These are phyloP conservation scores for Bolboschoenoplectus hybrid DNA, from an alignment of 202 grass and related monocot genomes.

Conservation along the genomic window DNA sequence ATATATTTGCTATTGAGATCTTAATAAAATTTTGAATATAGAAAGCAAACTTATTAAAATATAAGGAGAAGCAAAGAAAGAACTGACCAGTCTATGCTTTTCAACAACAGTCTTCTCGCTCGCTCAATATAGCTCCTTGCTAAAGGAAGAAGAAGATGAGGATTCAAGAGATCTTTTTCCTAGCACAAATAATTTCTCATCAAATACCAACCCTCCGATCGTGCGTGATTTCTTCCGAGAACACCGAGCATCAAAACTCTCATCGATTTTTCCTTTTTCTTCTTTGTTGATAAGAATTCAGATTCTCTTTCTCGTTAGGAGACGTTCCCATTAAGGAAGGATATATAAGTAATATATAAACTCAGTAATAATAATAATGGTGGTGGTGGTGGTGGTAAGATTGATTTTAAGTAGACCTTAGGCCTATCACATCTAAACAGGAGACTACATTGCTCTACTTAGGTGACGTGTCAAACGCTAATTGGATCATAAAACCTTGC, in stretches of 20 bases:
- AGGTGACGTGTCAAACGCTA: neutral
- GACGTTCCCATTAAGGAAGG: neutral
- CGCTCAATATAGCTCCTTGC: neutral
- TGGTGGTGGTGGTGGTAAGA: neutral
- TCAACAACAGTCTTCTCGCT: neutral
- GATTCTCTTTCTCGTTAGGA: neutral
- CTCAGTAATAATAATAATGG: neutral
- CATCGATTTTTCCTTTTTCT: neutral
- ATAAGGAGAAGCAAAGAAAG: neutral
- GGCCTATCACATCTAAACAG: neutral
- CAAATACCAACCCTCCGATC: neutral
- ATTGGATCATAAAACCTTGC: neutral
- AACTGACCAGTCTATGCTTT: neutral
- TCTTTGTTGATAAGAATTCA: neutral
- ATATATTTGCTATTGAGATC: neutral
- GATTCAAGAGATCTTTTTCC: neutral
- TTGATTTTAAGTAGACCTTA: neutral
- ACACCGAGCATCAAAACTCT: neutral
- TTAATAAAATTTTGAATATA: neutral
- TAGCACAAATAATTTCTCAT: neutral
- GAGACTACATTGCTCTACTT: neutral
- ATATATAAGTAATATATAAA: too few relatives aligned
- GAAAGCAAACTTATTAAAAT: neutral
- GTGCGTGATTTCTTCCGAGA: neutral
- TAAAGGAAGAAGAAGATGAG: neutral